Evolutionary conservation across 352 stramenopile genomes (phyloP).

Genomic region (Phytopythium aichiense): DNA sequence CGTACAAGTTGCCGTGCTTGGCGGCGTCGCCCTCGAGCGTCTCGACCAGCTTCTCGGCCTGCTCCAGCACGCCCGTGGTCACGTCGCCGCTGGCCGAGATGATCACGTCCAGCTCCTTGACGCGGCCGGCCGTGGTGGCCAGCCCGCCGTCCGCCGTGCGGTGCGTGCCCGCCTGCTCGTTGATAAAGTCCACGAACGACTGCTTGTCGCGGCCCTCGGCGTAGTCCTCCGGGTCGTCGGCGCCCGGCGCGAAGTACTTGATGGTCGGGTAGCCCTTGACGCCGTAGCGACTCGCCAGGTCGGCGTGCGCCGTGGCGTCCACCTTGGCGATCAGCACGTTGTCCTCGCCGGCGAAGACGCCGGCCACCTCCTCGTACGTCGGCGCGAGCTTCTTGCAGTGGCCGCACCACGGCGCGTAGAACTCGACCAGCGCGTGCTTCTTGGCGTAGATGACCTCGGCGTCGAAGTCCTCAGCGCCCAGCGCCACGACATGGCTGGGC

Average conservation of each 20-base stretch:
- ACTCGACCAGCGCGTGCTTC: constrained; percentile 90
- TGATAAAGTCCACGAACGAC: constrained; percentile 89
- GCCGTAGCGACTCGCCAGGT: constrained; percentile 72
- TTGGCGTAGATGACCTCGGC: constrained; percentile 75
- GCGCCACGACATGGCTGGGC: constrained; percentile 56
- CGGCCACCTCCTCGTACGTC: constrained; percentile 83
- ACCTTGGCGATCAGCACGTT: constrained; percentile 84
- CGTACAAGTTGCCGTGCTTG: constrained; percentile 82
- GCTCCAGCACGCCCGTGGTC: constrained; percentile 58
- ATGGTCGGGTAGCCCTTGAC: constrained; percentile 90
- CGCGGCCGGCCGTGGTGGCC: constrained; percentile 59
- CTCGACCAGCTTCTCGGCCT: constrained; percentile 69
- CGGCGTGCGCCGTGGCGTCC: constrained; percentile 60
- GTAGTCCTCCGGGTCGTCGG: constrained; percentile 85
- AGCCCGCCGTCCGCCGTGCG: constrained; percentile 78
- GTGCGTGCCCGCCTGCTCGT: constrained; percentile 86
- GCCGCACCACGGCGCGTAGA: constrained; percentile 93
- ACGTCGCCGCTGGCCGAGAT: constrained; percentile 71
- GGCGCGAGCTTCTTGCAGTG: constrained; percentile 92
- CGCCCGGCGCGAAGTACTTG: constrained; percentile 87
- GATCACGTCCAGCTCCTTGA: constrained; percentile 83
- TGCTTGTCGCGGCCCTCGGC: constrained; percentile 74
- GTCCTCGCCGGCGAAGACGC: constrained; percentile 70
- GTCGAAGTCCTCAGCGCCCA: constrained; percentile 71
- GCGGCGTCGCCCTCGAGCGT: constrained; percentile 56